phyloP scores from a whole-genome alignment of 768 basidiomycete genomes.

The Russula griseocarnosa region DNA sequence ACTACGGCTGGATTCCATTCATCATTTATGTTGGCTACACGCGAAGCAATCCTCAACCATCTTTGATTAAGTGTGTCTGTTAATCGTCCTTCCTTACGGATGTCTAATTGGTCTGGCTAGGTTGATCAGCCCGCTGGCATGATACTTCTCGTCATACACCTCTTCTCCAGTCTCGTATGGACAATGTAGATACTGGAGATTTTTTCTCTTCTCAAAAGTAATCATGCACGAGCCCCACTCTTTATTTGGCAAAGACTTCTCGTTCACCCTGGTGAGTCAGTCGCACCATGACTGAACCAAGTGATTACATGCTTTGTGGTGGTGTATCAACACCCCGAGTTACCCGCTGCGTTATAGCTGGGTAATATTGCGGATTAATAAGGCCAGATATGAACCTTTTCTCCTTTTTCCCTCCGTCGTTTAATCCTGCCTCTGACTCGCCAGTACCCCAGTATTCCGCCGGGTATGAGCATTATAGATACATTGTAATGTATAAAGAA shows the following conservation, averaged over 20 bases:
- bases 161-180: constrained; percentile 28
- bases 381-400: constrained; percentile 83
- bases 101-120: constrained; percentile 39
- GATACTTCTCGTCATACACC: constrained; percentile 35
- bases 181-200: constrained; percentile 23
- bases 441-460: not conserved
- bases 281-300: not conserved
- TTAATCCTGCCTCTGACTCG: constrained; percentile 2
- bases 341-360: constrained; percentile 47
- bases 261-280: constrained; percentile 13
- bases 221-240: not conserved
- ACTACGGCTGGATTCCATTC: constrained; percentile 95
- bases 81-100: constrained; percentile 2
- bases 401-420: not conserved
- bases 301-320: constrained; percentile 29
- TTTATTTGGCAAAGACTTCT: not conserved
- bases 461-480: not conserved
- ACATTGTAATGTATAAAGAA: not conserved
- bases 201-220: constrained; percentile 22
- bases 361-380: constrained; percentile 55
- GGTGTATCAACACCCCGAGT: constrained; percentile 29
- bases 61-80: constrained; percentile 84
- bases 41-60: constrained; percentile 88
- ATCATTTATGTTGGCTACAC: constrained; percentile 96
- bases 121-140: constrained; percentile 92